Base-by-base conservation (phyloP, 257 asterid genomes). In the Coffea eugenioides region DNA sequence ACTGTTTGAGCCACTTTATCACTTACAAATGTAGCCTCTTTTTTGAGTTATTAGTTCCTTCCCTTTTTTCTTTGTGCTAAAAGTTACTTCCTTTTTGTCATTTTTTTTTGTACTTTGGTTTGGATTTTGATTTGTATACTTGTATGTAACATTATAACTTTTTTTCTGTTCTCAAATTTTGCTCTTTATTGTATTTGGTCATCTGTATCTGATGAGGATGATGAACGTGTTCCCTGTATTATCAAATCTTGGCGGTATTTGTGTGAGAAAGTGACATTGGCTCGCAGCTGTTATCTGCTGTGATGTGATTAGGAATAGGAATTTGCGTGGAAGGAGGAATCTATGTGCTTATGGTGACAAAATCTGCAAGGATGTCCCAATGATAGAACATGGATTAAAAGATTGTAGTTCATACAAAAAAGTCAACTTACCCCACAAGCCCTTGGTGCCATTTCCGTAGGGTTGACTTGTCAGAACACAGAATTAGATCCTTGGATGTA, bases 381-480 rank as follows among this genome's bases (percentile, higher is more conserved):
- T 75, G 59, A 39, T 59, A 59, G 23, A 36, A 36, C 69, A 45
- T 75, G 20, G 2, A 41, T 61, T 61, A 21, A 57, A n/a, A 43
- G 59, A 20, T 57, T 69, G 52, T 57, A 59, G 59, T 59, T 11
- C 13, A n/a, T 27, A 56, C 20, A 36, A 41, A 34, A 43, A 75
- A 5, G 79, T 75, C 79, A 75, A 75, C 79, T 43, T 75, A 43
- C 43, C 79, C 71, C 31, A 61, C 59, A 43, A 0, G 62, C 39
- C 71, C 43, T 61, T 71, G 76, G 49, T 71, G 76, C 61, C 61
- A 71, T 46, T 48, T 75, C 9, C 23, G 6, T 34, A 20, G 45
- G 45, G 71, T 75, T 75, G 79, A 75, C 79, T 54, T 62, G 79
- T 75, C 79, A 61, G 71, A 75, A 25, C 15, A 23, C 41, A 23